Percentiles rank a stretch among this genome's conserved stretches.
Conservation (phyloP, 2,329 filamentous ascomycete species). For the Exophiala sideris region DNA sequence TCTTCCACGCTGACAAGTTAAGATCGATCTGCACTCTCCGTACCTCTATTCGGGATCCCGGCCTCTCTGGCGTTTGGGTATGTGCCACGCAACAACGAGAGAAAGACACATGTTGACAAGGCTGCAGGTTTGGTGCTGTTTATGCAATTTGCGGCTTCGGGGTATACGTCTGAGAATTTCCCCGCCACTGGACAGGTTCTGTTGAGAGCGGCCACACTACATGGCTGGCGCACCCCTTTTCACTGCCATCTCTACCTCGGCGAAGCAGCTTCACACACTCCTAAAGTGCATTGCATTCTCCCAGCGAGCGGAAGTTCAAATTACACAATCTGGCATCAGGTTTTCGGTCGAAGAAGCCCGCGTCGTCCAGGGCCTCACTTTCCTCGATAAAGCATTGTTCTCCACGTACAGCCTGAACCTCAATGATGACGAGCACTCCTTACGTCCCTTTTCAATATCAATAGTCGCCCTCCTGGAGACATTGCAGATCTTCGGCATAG, state of each 20-base stretch:
- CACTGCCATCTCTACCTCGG: conserved; percentile 59
- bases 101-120: conserved; percentile 6
- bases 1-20: conserved; percentile 13
- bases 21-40: conserved; percentile 79
- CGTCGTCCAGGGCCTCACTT: conserved; percentile 85
- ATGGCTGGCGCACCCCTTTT: conserved; percentile 48
- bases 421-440: conserved; percentile 37
- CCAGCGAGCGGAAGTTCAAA: conserved; percentile 63
- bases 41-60: conserved; percentile 75
- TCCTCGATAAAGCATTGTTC: conserved; percentile 85
- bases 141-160: conserved; percentile 99
- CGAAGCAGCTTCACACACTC: conserved; percentile 58
- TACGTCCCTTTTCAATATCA: conserved; percentile 80
- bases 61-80: conserved; percentile 90
- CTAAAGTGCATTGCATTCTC: conserved; percentile 62
- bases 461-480: conserved; percentile 86
- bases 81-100: conserved; percentile 35
- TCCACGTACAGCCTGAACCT: conserved; percentile 72
- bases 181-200: neutral
- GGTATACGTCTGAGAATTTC: conserved; percentile 78
- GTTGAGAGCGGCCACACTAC: neutral
- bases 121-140: conserved; percentile 76
- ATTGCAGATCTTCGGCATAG: conserved; percentile 87
- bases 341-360: conserved; percentile 85
- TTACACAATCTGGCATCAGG: conserved; percentile 78